Percentiles rank a stretch among this genome's conserved stretches.
These are phyloP conservation scores for Pochonia chlamydosporia DNA, from an alignment of 2,329 filamentous ascomycete genomes.

Conservation along the genomic window DNA sequence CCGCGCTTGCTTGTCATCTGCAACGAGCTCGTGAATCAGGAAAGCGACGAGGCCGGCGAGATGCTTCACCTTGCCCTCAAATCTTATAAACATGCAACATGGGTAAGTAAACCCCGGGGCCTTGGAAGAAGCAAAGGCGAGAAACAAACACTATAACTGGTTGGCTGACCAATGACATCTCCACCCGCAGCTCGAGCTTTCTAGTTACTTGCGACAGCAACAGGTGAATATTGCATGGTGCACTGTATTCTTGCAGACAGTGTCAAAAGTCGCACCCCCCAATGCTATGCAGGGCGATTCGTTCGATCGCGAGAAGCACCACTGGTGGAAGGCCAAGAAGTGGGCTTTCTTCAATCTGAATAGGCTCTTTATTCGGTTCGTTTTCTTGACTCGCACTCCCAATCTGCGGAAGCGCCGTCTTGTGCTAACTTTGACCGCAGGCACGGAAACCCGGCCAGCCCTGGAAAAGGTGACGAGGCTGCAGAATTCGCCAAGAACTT, in stretches of 20 bases:
- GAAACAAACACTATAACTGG: too few species aligned
- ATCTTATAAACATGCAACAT: slow-evolving; percentile 96
- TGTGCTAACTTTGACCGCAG: slow-evolving; percentile 36
- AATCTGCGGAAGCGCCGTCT: neutral
- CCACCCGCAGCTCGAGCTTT: slow-evolving; percentile 69
- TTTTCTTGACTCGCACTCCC: too few species aligned
- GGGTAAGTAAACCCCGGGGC: slow-evolving; percentile 46
- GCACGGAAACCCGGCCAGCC: slow-evolving; percentile 79
- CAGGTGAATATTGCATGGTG: slow-evolving; percentile 91
- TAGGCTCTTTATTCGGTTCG: slow-evolving; percentile 83
- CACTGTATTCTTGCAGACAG: slow-evolving; percentile 85
- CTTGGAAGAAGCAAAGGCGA: too few species aligned
- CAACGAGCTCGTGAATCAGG: slow-evolving; percentile 82
- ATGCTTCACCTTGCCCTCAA: slow-evolving; percentile 95
- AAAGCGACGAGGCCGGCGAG: slow-evolving; percentile 89
- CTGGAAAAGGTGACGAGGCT: slow-evolving; percentile 72
- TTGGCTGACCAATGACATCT: too few species aligned
- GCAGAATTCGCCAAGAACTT: slow-evolving; percentile 84
- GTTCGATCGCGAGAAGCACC: slow-evolving; percentile 83
- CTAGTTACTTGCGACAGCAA: slow-evolving; percentile 69
- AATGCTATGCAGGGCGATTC: slow-evolving; percentile 77
- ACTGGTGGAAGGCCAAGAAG: slow-evolving; percentile 99
- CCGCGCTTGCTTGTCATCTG: slow-evolving; percentile 82
- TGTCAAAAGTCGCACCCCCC: slow-evolving; percentile 77
- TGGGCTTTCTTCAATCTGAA: slow-evolving; percentile 99